Evolutionary conservation across 495 filamentous ascomycete genomes (phyloP), one percentile per base, ranked within the genome.

Genomic region (Neurospora sp.): DNA sequence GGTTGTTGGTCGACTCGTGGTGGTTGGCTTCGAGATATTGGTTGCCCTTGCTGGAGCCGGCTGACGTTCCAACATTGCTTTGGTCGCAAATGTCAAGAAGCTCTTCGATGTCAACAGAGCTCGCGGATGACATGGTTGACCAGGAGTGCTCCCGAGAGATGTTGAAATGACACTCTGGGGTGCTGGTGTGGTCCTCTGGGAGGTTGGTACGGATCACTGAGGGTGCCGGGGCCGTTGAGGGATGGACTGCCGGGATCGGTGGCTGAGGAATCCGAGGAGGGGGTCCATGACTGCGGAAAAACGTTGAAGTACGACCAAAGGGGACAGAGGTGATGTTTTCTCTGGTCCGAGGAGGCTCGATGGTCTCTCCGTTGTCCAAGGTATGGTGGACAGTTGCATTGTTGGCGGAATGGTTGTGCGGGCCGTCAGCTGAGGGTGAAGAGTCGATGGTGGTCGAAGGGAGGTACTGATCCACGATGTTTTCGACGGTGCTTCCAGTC

Each of bases 401-500:
- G 7, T 66, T 16, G 53, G 5, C 35, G 53, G 22, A 35, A 35
- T 61, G 27, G 53, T 9, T 61, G 22, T 35, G 53, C 27, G 7
- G 27, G 53, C 53, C 53, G 27, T 53, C 40, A 35, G 44, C 11
- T 18, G 76, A 70, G 31, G 79, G 31, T 14, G 74, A 31, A 3
- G 69, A 66, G 5, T 72, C 69, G 35, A 46, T 39, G 31, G 68
- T 38, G 8, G 69, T 69, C 22, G 68, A 70, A 1, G 73, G 59
- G 9, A 75, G 41, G 53, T 82, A 81, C 53, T 80, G 77, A 1
- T 76, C 74, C 46, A 79, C 73, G 9, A 82, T 82, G 48, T 77
- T 75, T 38, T 79, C 79, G 16, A 81, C 76, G 0, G 80, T 80
- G 46, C 74, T 80, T 37, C 68, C 77, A 31, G 78, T 79, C 48